A percentile compares a stretch with the other conserved stretches of the same genome.
Conservation (phyloP, 2,329 filamentous ascomycete genomes). For the Sporothrix mexicana region DNA sequence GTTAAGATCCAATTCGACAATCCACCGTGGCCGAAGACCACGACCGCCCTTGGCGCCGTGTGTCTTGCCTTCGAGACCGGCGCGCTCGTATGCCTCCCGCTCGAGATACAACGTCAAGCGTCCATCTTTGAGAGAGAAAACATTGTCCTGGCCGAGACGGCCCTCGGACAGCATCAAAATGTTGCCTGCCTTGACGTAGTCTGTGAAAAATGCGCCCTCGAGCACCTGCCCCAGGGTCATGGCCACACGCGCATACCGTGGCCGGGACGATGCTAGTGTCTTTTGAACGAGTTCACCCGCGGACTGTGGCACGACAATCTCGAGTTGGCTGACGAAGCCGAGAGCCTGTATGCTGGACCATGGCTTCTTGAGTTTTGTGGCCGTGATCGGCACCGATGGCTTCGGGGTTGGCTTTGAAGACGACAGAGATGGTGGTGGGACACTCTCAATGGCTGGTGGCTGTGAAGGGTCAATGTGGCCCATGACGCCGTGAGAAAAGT, state of each 20-base stretch:
- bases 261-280: slow-evolving; percentile 38
- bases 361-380: slow-evolving; percentile 65
- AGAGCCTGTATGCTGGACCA: slow-evolving; percentile 72
- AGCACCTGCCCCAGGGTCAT: slow-evolving; percentile 76
- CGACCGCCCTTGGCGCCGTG: slow-evolving; percentile 63
- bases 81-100: slow-evolving; percentile 80
- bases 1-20: slow-evolving; percentile 77
- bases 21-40: slow-evolving; percentile 73
- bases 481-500: slow-evolving; percentile 72
- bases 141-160: slow-evolving; percentile 69
- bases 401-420: neutral
- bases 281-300: slow-evolving; percentile 58
- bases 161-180: slow-evolving; percentile 86
- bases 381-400: neutral
- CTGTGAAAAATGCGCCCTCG: slow-evolving; percentile 76
- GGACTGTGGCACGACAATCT: slow-evolving; percentile 74
- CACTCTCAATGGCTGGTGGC: slow-evolving; percentile 59
- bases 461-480: slow-evolving; percentile 73
- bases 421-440: neutral
- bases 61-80: slow-evolving; percentile 77
- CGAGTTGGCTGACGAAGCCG: slow-evolving; percentile 63
- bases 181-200: slow-evolving; percentile 82
- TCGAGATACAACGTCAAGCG: slow-evolving; percentile 76
- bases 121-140: slow-evolving; percentile 75
- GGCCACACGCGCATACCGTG: slow-evolving; percentile 69